phyloP scores from a whole-genome alignment of 495 filamentous ascomycete species.

The Aeminium ludgeri region DNA sequence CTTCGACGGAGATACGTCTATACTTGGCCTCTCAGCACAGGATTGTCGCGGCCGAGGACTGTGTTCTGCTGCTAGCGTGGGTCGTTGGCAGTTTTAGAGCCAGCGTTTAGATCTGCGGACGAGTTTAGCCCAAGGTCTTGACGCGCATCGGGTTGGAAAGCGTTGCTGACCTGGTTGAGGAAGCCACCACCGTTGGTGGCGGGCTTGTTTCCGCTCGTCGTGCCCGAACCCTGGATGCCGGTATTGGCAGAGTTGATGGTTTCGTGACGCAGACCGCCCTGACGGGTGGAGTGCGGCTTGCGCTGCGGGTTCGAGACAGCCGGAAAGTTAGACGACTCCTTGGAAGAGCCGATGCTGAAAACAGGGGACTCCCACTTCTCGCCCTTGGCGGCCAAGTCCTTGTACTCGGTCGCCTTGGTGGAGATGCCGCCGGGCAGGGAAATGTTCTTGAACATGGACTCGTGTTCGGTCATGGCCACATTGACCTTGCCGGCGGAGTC shows the following conservation, averaged over 20 bases:
- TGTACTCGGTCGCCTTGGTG: constrained; percentile 89
- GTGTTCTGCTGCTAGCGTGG: constrained; percentile 20
- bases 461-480: constrained; percentile 71
- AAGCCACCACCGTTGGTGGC: constrained; percentile 9
- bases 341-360: constrained; percentile 72
- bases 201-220: constrained; percentile 5
- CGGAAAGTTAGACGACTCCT: constrained; percentile 54
- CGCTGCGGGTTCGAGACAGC: constrained; percentile 43
- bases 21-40: constrained; percentile 28
- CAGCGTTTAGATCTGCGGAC: constrained; percentile 36
- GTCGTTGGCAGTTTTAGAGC: constrained; percentile 6
- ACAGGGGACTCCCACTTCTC: constrained; percentile 90
- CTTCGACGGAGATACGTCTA: too few relatives aligned
- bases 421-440: constrained; percentile 80
- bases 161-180: constrained; percentile 5
- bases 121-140: constrained; percentile 34
- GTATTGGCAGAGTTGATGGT: constrained; percentile 9
- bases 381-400: constrained; percentile 69
- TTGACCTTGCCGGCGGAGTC: constrained; percentile 65
- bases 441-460: constrained; percentile 80
- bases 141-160: background rate
- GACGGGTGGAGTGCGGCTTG: constrained; percentile 40
- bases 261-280: constrained; percentile 21
- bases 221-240: constrained; percentile 13
- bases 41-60: constrained; percentile 31